Evolutionary conservation across 257 asterid genomes (phyloP), one percentile per base, ranked within the genome.

Genomic region (Salvia miltiorrhiza): DNA sequence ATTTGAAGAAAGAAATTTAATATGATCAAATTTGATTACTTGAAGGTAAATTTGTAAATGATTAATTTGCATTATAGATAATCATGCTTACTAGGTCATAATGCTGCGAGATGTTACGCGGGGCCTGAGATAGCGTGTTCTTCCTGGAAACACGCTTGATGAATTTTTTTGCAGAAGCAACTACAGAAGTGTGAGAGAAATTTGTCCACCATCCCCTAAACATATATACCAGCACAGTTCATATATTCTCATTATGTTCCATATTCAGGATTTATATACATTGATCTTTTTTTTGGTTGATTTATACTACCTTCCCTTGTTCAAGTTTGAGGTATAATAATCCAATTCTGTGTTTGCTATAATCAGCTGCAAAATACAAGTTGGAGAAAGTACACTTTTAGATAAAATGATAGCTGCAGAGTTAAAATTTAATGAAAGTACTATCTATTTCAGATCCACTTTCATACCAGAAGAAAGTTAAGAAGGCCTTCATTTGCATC

Each of bases 191-290:
- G 68, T 77, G 17, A 79, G 48, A 85, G 76, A 82, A 87, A 20
- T 23, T 89, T 7, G 93, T 85, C 97, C 93, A 84, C 96, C 95
- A 88, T 37, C 95, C 96, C 80, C 97, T 86, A 33, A 33, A 33
- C 1, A 33, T n/a, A n/a, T n/a, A n/a, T 33, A 33, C 39, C 39
- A 33, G 39, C 7, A 33, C 4, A 33, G 39, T 33, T 26, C 30
- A 26, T 4, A 33, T 33, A 33, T 33, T 33, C 39, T 33, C 7
- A 33, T 33, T 5, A 2, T 33, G 7, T 33, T 33, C 39, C 5
- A 30, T 30, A 30, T 5, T 30, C 5, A 5, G 5, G 3, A 30
- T 2, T 2, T 5, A 30, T 5, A 30, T 30, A 30, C 33, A 2
- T 2, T 30, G 5, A 30, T 30, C 5, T 12, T 14, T 0, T 14